Evolutionary conservation across 176 grass and related monocot genomes (phyloP).

Genomic region (Cenchrus americanus): DNA sequence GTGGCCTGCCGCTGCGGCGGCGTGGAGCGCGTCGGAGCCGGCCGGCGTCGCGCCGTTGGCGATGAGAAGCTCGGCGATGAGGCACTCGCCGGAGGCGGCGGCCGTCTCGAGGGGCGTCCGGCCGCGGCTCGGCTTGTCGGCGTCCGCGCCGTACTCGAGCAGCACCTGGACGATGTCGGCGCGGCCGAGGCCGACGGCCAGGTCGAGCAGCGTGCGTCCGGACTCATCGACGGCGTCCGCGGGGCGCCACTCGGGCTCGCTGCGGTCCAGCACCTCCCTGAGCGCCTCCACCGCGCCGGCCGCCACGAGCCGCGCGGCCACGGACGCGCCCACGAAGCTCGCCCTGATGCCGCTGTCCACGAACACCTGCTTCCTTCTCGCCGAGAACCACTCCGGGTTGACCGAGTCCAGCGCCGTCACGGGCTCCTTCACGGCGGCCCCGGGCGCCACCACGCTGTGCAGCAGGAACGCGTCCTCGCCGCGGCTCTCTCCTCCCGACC

Average conservation of each 20-base stretch:
- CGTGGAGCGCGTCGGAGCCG: constrained; percentile 58
- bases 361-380: constrained; percentile 79
- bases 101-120: constrained; percentile 65
- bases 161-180: constrained; percentile 74
- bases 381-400: constrained; percentile 72
- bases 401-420: constrained; percentile 52
- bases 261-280: constrained; percentile 65
- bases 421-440: constrained; percentile 49
- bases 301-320: constrained; percentile 46
- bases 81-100: constrained; percentile 52
- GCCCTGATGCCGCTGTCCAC: constrained; percentile 66
- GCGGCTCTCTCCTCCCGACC: not conserved
- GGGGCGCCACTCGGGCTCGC: constrained; percentile 66
- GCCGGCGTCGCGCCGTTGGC: constrained; percentile 55
- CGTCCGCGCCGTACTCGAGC: constrained; percentile 74
- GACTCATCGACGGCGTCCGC: constrained; percentile 52
- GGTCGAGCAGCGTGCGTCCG: constrained; percentile 61
- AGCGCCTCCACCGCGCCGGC: constrained; percentile 59
- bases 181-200: constrained; percentile 61
- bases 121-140: constrained; percentile 53
- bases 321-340: constrained; percentile 61
- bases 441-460: constrained; percentile 76
- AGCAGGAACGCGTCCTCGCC: constrained; percentile 71
- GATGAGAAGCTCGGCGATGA: constrained; percentile 69
- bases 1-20: constrained; percentile 57